Percentiles rank a stretch among this genome's conserved stretches.
Evolutionary conservation across 2,329 filamentous ascomycete genomes (phyloP).

Genomic region (Fusarium domesticum): DNA sequence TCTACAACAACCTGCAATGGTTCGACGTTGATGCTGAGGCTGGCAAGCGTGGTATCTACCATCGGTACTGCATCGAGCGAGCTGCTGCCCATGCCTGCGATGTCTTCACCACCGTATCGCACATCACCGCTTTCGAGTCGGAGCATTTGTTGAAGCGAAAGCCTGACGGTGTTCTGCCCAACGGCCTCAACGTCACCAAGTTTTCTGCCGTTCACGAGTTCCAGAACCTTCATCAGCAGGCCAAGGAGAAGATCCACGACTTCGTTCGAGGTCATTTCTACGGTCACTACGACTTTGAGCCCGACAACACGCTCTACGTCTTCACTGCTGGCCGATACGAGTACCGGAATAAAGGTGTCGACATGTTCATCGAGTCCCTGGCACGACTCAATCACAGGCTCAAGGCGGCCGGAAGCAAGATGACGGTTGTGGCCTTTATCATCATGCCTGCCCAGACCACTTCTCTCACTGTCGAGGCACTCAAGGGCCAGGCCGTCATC

Average conservation of each 20-base stretch:
- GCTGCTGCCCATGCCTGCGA: conserved; percentile 88
- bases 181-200: conserved; percentile 94
- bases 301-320: conserved; percentile 95
- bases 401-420: conserved; percentile 80
- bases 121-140: conserved; percentile 97
- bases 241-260: conserved; percentile 97
- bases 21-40: conserved; percentile 97
- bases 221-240: conserved; percentile 94
- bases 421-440: conserved; percentile 93
- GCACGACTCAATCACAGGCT: conserved; percentile 92
- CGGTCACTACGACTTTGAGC: conserved; percentile 94
- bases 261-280: conserved; percentile 98
- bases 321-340: conserved; percentile 97
- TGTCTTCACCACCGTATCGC: conserved; percentile 97
- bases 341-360: conserved; percentile 96
- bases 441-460: conserved; percentile 98
- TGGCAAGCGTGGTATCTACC: conserved; percentile 97
- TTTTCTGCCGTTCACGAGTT: conserved; percentile 99
- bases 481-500: conserved; percentile 96
- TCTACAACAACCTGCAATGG: conserved; percentile 97
- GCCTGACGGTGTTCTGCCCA: conserved; percentile 92
- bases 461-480: conserved; percentile 88
- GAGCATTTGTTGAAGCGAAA: conserved; percentile 97
- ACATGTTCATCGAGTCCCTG: conserved; percentile 98
- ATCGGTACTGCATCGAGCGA: conserved; percentile 96